These are phyloP conservation scores for Fusarium sp. DNA, from an alignment of 2,329 filamentous ascomycete species.

Conservation along the genomic window DNA sequence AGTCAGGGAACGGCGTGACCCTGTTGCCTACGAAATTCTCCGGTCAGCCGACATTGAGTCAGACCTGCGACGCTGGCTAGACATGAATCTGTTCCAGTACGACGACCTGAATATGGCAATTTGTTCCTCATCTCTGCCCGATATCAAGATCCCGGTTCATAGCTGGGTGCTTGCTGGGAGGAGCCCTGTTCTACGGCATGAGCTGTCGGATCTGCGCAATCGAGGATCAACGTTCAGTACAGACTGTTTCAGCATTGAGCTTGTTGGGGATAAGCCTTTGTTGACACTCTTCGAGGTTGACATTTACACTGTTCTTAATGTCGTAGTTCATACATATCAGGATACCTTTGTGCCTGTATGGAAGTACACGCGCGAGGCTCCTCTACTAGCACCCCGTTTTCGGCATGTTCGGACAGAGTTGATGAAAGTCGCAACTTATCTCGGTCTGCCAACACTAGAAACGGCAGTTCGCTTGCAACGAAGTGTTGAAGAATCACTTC, in stretches of 20 bases:
- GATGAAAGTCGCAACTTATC: conserved; percentile 81
- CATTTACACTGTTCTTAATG: conserved; percentile 80
- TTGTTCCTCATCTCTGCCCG: conserved; percentile 70
- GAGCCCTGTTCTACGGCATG: conserved; percentile 74
- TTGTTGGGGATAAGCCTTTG: conserved; percentile 61
- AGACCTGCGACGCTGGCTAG: conserved; percentile 66
- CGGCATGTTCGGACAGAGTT: conserved; percentile 84
- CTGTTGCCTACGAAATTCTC: conserved; percentile 64
- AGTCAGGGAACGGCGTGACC: conserved; percentile 59
- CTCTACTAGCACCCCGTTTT: conserved; percentile 75
- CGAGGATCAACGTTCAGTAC: conserved; percentile 33
- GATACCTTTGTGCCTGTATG: conserved; percentile 86
- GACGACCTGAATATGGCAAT: conserved; percentile 59
- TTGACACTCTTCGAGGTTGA: conserved; percentile 78
- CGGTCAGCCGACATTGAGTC: conserved; percentile 73
- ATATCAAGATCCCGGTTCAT: conserved; percentile 82
- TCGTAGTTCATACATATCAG: conserved; percentile 83
- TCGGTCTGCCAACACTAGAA: conserved; percentile 79
- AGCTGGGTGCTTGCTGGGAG: conserved; percentile 82
- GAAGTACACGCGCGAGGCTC: conserved; percentile 78
- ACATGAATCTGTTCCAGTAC: conserved; percentile 52
- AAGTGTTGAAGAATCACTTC: conserved; percentile 70
- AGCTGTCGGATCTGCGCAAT: conserved; percentile 66
- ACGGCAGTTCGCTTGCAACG: conserved; percentile 80
- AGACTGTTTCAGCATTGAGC: conserved; percentile 49